These are phyloP conservation scores for Colletotrichum chlorophyti DNA, from an alignment of 2,329 filamentous ascomycete species.

Conservation along the genomic window DNA sequence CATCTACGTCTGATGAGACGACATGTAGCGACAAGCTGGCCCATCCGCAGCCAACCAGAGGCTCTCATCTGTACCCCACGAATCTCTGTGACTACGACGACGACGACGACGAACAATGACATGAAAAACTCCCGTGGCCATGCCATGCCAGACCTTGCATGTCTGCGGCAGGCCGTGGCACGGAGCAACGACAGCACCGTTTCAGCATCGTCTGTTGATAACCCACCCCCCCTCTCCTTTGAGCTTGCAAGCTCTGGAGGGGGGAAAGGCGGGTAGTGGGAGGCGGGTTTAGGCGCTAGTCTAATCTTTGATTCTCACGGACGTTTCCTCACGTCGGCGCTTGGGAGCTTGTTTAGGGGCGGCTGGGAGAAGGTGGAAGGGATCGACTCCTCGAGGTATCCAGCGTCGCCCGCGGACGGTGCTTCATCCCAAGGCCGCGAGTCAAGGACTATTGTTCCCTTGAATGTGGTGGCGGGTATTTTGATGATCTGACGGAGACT, in stretches of 20 bases:
- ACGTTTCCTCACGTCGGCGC: neutral
- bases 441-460: neutral
- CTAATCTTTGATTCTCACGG: conserved; percentile 2
- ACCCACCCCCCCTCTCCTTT: too few species aligned
- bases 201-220: conserved; percentile 18
- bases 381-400: neutral
- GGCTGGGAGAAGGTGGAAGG: too few species aligned
- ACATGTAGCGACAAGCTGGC: neutral
- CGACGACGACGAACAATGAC: neutral
- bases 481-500: conserved; percentile 6
- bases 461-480: conserved; percentile 1
- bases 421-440: neutral
- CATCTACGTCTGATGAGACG: conserved; percentile 28
- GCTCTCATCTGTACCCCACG: conserved; percentile 15
- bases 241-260: conserved; percentile 2
- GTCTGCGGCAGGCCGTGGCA: conserved; percentile 13
- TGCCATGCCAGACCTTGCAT: conserved; percentile 1
- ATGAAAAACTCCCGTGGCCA: neutral
- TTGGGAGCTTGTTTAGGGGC: too few species aligned
- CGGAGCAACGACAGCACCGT: conserved; percentile 13
- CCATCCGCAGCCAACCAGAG: conserved; percentile 6
- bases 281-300: conserved; percentile 9
- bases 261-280: conserved; percentile 22
- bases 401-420: neutral
- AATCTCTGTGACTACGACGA: conserved; percentile 15